phyloP scores from a whole-genome alignment of 495 filamentous ascomycete species.

The Neurospora sp. region DNA sequence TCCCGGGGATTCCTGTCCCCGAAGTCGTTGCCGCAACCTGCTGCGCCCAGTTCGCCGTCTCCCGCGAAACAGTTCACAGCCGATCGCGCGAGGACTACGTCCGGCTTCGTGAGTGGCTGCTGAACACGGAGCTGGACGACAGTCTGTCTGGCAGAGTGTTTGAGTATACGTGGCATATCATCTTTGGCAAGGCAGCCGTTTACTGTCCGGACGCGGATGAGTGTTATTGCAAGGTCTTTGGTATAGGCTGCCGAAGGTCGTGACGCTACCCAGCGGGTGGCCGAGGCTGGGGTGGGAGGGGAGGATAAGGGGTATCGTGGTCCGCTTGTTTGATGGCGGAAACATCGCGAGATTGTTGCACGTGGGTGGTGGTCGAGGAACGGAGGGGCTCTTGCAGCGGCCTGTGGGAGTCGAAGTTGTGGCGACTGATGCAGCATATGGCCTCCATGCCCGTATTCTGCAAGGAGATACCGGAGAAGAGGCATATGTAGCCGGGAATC shows the following conservation, averaged over 20 bases:
- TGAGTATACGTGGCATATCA: constrained; percentile 65
- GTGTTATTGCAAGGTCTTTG: constrained; percentile 59
- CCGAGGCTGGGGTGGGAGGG: constrained; percentile 23
- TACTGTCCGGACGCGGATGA: constrained; percentile 46
- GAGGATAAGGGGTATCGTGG: constrained; percentile 18
- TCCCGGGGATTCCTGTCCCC: constrained; percentile 36
- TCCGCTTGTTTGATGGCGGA: not conserved
- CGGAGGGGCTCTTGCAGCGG: not conserved
- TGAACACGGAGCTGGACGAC: constrained; percentile 48
- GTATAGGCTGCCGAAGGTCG: constrained; percentile 23
- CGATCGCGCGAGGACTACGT: constrained; percentile 45
- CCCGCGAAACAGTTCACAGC: constrained; percentile 37
- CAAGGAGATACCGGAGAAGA: not conserved
- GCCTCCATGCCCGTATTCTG: not conserved
- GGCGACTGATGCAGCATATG: not conserved
- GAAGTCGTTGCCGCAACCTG: constrained; percentile 47
- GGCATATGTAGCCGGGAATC: not conserved
- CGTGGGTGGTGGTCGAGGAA: not conserved
- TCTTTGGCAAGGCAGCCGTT: constrained; percentile 35
- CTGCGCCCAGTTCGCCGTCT: constrained; percentile 64
- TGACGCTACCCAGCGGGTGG: constrained; percentile 27
- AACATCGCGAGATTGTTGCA: not conserved
- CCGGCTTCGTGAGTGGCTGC: constrained; percentile 48
- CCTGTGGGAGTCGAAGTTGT: not conserved
- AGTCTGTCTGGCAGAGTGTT: constrained; percentile 51